Conservation (phyloP, 495 filamentous ascomycete species). For the Lasiosphaeria hispida region DNA sequence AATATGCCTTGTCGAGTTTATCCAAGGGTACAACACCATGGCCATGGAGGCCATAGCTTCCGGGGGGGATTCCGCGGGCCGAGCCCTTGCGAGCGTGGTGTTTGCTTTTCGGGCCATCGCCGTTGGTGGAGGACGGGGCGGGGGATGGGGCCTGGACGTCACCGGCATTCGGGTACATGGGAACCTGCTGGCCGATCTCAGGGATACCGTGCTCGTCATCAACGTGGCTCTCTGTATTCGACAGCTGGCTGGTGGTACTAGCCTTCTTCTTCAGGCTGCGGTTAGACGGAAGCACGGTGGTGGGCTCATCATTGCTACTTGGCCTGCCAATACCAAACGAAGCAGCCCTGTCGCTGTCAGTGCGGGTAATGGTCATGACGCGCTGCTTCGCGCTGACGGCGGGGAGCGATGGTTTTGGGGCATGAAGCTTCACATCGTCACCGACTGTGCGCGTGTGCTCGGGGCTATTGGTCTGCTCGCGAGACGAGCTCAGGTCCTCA, state of each 20-base stretch:
- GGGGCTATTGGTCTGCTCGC: conserved; percentile 41
- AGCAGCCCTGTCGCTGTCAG: conserved; percentile 80
- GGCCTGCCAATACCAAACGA: conserved; percentile 75
- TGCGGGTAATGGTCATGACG: conserved; percentile 79
- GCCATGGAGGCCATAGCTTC: conserved; percentile 83
- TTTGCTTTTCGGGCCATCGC: conserved; percentile 54
- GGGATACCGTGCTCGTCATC: conserved; percentile 84
- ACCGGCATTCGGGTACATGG: conserved; percentile 90
- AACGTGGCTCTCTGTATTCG: conserved; percentile 43
- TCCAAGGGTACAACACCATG: conserved; percentile 69
- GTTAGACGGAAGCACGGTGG: conserved; percentile 26
- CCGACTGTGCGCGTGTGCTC: conserved; percentile 75
- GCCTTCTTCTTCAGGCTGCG: conserved; percentile 60
- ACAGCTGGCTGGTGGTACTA: conserved; percentile 56
- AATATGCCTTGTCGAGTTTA: conserved; percentile 83
- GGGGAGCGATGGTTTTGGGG: conserved; percentile 84
- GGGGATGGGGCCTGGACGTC: conserved; percentile 97
- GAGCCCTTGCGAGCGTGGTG: conserved; percentile 63
- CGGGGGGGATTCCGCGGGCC: conserved; percentile 59
- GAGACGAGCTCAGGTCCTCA: conserved; percentile 39
- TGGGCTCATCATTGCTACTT: conserved; percentile 46
- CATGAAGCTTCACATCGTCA: conserved; percentile 80
- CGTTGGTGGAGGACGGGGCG: conserved; percentile 51
- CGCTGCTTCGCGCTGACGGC: conserved; percentile 72
- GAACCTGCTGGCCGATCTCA: conserved; percentile 83